Evolutionary conservation across 2,329 filamentous ascomycete genomes (phyloP), one percentile per base, ranked within the genome.

Genomic region (Byssochlamys sp.): DNA sequence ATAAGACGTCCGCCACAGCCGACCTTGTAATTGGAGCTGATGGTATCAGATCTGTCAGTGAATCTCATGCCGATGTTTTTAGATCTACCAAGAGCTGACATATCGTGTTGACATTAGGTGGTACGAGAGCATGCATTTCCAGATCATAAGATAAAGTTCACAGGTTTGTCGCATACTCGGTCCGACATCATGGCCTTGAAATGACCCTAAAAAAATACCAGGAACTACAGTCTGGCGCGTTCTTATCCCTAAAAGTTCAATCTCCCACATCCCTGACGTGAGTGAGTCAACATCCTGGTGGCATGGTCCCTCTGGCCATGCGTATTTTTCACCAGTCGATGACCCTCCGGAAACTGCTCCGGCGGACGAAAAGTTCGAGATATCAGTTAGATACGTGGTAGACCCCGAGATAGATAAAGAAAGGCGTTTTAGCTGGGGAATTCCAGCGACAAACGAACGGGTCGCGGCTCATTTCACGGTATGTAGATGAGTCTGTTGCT

Each of bases 11-110:
- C 11, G 57, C 57, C 2, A 59, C 57, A 14, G 73, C 73, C 2
- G 79, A 81, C 59, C 64, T 82, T 0, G 71, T 82, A 0, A 72
- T 83, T 1, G 80, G 79, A 0, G 80, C 78, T 3, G 78, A 83
- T 62, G 78, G 80, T 2, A 81, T 81, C 55, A 74, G 78, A 57
- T 81, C 78, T 3, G 75, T 79, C 61, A 35, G 68, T 59, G 26
- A 35, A 31, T 24, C 14, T 3, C 29, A n/a, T 31, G 14, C 51
- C 4, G 0, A 12, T 10, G 11, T 24, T 1, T 14, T 6, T 25
- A 52, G 11, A 52, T 7, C 5, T 2, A 52, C 19, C 10, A 2
- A 12, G 26, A 28, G 24, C 48, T 52, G 9, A 52, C 24, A 11
- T 24, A 11, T 4, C 3, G 6, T 19, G 24, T 52, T 26, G 50